A percentile compares a stretch with the other conserved stretches of the same genome.
phyloP scores from a whole-genome alignment of 805 yeast genomes.

The Yamadazyma sp. region DNA sequence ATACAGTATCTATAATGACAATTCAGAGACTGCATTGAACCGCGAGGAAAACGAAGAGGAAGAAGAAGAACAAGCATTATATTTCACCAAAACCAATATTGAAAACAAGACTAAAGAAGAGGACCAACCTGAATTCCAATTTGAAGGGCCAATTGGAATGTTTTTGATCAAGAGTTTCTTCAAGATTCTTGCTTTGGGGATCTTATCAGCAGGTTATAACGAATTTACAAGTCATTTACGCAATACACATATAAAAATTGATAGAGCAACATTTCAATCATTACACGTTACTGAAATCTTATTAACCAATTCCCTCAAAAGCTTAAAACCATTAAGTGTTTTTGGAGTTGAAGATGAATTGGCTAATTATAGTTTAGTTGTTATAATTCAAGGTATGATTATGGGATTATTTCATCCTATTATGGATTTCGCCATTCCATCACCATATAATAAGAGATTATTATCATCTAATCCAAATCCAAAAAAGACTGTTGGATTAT shows the following conservation, averaged over 20 bases:
- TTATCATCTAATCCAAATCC: conserved; percentile 35
- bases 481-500: conserved; percentile 21
- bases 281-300: conserved; percentile 32
- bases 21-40: conserved; percentile 35
- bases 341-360: conserved; percentile 1
- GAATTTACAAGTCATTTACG: conserved; percentile 51
- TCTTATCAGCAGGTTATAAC: conserved; percentile 53
- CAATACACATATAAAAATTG: conserved; percentile 42
- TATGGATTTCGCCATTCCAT: conserved; percentile 32
- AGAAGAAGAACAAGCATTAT: conserved; percentile 2
- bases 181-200: conserved; percentile 28
- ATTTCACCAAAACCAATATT: conserved; percentile 8
- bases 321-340: conserved; percentile 16
- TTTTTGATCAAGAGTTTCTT: conserved; percentile 7
- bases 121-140: neutral
- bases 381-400: conserved; percentile 52
- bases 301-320: conserved; percentile 23
- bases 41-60: conserved; percentile 20
- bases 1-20: conserved; percentile 48
- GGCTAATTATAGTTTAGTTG: conserved; percentile 11
- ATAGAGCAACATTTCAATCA: conserved; percentile 40
- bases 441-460: conserved; percentile 26
- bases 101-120: neutral
- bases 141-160: conserved; percentile 7
- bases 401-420: conserved; percentile 55